These are phyloP conservation scores for Sinapis alba DNA, from an alignment of 441 rosid species.

Conservation along the genomic window DNA sequence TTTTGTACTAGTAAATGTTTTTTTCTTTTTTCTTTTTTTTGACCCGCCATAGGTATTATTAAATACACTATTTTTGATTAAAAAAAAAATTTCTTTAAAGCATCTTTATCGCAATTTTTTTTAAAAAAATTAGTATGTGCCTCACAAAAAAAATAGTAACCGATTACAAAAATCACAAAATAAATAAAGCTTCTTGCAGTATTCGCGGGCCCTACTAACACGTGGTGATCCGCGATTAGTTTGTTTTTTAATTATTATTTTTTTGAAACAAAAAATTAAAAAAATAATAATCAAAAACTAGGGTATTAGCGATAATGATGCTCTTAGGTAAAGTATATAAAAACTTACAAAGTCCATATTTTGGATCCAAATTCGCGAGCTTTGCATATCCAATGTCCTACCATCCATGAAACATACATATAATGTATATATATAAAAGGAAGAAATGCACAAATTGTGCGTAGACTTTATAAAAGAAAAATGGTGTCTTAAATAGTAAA, in stretches of 20 bases:
- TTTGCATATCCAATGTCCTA: constrained; percentile 93
- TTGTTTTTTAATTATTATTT: too few species aligned
- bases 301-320: too few species aligned
- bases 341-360: constrained; percentile 80
- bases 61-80: neutral
- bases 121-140: too few species aligned
- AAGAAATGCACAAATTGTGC: neutral
- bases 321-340: neutral
- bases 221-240: too few species aligned
- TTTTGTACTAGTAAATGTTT: neutral
- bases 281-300: too few species aligned
- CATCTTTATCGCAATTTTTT: too few species aligned
- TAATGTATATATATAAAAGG: constrained; percentile 3
- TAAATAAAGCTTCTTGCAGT: too few species aligned
- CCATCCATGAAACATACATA: constrained; percentile 9
- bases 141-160: too few species aligned
- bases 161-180: too few species aligned
- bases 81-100: too few species aligned
- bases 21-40: neutral
- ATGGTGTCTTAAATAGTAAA: constrained; percentile 9
- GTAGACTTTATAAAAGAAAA: neutral
- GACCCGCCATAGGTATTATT: neutral
- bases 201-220: too few species aligned
- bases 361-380: constrained; percentile 80
- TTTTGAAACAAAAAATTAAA: too few species aligned